Conservation (phyloP, 495 filamentous ascomycete species). For the Aspergillus saccharolyticus region DNA sequence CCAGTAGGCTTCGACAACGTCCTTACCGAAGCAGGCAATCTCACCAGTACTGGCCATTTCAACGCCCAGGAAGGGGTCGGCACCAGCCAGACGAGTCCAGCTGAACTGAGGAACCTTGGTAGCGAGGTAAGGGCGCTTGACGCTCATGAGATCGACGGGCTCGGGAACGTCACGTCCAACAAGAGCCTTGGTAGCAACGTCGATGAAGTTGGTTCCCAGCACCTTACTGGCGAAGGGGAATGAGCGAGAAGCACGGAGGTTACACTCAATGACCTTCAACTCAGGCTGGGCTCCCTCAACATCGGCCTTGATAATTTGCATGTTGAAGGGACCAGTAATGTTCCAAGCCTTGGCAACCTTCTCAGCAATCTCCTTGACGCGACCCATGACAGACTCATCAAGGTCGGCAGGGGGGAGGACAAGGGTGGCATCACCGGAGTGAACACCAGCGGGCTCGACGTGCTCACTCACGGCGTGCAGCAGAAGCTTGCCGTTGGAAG, state of each 20-base stretch:
- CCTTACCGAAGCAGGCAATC: slow-evolving; percentile 96
- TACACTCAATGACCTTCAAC: slow-evolving; percentile 98
- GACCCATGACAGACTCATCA: slow-evolving; percentile 67
- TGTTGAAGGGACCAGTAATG: slow-evolving; percentile 98
- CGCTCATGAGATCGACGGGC: slow-evolving; percentile 80
- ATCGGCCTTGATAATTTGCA: slow-evolving; percentile 97
- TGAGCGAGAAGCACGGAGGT: slow-evolving; percentile 92
- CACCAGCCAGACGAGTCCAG: slow-evolving; percentile 97
- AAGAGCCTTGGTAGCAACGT: slow-evolving; percentile 90
- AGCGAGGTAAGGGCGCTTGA: slow-evolving; percentile 84
- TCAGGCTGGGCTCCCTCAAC: slow-evolving; percentile 61
- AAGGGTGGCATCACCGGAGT: slow-evolving; percentile 92
- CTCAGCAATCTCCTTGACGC: slow-evolving; percentile 88
- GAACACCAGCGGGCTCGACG: slow-evolving; percentile 93
- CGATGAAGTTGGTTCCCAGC: slow-evolving; percentile 94
- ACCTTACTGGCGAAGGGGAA: slow-evolving; percentile 99
- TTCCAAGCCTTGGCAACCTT: slow-evolving; percentile 97
- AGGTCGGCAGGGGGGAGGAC: slow-evolving; percentile 81
- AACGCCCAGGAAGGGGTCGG: slow-evolving; percentile 94
- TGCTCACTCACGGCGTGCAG: slow-evolving; percentile 95
- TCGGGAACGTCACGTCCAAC: slow-evolving; percentile 81
- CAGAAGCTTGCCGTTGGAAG: slow-evolving; percentile 76
- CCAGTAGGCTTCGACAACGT: slow-evolving; percentile 97
- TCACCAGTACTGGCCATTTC: slow-evolving; percentile 97
- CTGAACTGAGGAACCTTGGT: slow-evolving; percentile 98